phyloP scores from a whole-genome alignment of 352 stramenopile species.

The Pythium sukuiense region DNA sequence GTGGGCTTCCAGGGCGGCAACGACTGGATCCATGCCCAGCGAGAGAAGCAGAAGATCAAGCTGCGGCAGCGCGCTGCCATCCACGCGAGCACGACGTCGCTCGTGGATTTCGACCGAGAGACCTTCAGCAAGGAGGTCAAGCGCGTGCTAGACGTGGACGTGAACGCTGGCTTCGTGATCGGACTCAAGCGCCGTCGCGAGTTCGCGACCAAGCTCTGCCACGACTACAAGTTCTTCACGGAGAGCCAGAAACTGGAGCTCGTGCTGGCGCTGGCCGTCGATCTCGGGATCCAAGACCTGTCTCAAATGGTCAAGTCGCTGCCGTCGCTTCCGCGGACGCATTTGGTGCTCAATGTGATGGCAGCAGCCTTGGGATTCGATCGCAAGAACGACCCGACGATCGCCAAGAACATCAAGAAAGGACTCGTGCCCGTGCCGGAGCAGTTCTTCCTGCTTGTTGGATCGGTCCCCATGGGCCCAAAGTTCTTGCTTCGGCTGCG shows the following conservation, averaged over 20 bases:
- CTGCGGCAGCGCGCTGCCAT: conserved; percentile 32
- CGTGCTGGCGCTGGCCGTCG: conserved; percentile 75
- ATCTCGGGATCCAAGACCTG: conserved; percentile 77
- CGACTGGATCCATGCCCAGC: conserved; percentile 50
- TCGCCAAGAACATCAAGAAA: conserved; percentile 85
- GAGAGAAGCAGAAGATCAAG: conserved; percentile 42
- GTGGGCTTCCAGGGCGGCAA: conserved; percentile 52
- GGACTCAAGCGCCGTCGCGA: conserved; percentile 76
- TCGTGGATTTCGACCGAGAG: conserved; percentile 57
- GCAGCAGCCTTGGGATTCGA: conserved; percentile 75
- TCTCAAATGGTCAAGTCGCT: conserved; percentile 82
- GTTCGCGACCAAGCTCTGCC: conserved; percentile 71
- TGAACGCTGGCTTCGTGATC: conserved; percentile 82
- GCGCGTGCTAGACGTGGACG: conserved; percentile 62
- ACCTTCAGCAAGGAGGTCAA: conserved; percentile 63
- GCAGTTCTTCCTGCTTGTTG: conserved; percentile 78
- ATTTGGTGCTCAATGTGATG: conserved; percentile 82
- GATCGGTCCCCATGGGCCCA: conserved; percentile 64
- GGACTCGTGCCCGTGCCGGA: conserved; percentile 78
- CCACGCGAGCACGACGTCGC: conserved; percentile 32
- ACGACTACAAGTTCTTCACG: conserved; percentile 77
- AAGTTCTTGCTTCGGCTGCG: conserved; percentile 75
- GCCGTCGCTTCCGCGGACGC: conserved; percentile 69
- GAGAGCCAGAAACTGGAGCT: conserved; percentile 77
- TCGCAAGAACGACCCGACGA: conserved; percentile 78